Conservation (phyloP, 2,329 filamentous ascomycete genomes). For the Sporothrix pallida region DNA sequence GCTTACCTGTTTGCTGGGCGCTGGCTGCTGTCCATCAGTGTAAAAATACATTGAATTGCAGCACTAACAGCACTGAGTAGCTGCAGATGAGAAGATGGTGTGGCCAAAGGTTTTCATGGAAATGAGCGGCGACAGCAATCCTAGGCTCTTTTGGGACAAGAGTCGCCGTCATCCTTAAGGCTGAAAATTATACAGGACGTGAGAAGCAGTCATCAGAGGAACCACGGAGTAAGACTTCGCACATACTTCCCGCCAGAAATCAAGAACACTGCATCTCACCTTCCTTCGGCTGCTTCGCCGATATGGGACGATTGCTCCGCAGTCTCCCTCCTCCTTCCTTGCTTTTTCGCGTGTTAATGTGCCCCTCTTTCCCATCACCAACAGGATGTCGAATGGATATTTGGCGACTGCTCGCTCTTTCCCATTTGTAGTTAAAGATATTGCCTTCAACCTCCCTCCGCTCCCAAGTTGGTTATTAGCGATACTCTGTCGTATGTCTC, state of each 20-base stretch:
- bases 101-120: background rate
- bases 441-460: background rate
- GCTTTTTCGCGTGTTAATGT: background rate
- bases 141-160: constrained; percentile 29
- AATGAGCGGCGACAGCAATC: background rate
- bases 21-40: background rate
- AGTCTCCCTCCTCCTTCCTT: constrained; percentile 14
- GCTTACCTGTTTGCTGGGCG: constrained; percentile 13
- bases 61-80: background rate
- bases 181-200: background rate
- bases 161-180: constrained; percentile 16
- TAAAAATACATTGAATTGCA: background rate
- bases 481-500: background rate
- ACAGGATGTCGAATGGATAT: background rate
- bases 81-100: background rate
- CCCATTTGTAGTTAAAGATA: background rate
- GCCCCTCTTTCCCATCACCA: constrained; percentile 1
- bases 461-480: background rate
- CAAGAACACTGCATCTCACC: constrained; percentile 18
- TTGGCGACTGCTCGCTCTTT: background rate
- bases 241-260: background rate
- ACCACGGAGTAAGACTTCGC: no score
- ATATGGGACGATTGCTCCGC: constrained; percentile 24
- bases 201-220: background rate
- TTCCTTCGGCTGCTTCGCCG: constrained; percentile 24